Conservation (phyloP, 768 basidiomycete species). For the Sporobolomyces roseus region DNA sequence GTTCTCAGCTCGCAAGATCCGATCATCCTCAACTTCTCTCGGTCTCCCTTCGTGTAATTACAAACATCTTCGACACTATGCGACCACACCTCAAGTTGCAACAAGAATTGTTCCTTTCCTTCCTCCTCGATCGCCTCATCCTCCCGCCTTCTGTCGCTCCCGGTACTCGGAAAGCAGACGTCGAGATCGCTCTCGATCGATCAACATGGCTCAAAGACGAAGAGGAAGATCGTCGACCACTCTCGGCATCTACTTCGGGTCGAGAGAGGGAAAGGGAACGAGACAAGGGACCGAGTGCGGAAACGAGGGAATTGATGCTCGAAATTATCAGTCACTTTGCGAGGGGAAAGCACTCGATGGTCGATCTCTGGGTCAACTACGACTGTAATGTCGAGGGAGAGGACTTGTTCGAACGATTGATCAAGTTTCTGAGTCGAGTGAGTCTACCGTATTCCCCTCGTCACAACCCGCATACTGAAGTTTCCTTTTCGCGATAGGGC, state of each 20-base stretch:
- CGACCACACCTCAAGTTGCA: conserved; percentile 82
- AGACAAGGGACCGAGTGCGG: conserved; percentile 63
- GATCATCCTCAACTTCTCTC: conserved; percentile 77
- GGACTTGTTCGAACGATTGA: conserved; percentile 83
- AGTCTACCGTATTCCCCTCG: conserved; percentile 30
- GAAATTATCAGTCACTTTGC: conserved; percentile 80
- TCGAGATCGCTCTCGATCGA: conserved; percentile 40
- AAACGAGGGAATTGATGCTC: conserved; percentile 81
- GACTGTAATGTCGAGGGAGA: conserved; percentile 96
- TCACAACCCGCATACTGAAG: background rate
- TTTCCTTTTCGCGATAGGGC: conserved; percentile 55
- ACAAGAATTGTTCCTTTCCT: conserved; percentile 89
- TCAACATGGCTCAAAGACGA: conserved; percentile 41
- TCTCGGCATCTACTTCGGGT: conserved; percentile 25
- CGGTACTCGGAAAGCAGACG: conserved; percentile 34
- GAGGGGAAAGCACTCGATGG: conserved; percentile 76
- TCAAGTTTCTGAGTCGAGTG: conserved; percentile 74
- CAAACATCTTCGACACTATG: conserved; percentile 83
- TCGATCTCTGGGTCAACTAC: conserved; percentile 91
- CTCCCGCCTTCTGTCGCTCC: conserved; percentile 21
- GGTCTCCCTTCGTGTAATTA: conserved; percentile 73
- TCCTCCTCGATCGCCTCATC: conserved; percentile 84
- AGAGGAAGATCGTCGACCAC: conserved; percentile 38
- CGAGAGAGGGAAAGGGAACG: conserved; percentile 14
- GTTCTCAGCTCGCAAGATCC: conserved; percentile 70